Evolutionary conservation across 129 eudicot genomes (phyloP).

Genomic region (Pseudognaphalium luteoalbum): DNA sequence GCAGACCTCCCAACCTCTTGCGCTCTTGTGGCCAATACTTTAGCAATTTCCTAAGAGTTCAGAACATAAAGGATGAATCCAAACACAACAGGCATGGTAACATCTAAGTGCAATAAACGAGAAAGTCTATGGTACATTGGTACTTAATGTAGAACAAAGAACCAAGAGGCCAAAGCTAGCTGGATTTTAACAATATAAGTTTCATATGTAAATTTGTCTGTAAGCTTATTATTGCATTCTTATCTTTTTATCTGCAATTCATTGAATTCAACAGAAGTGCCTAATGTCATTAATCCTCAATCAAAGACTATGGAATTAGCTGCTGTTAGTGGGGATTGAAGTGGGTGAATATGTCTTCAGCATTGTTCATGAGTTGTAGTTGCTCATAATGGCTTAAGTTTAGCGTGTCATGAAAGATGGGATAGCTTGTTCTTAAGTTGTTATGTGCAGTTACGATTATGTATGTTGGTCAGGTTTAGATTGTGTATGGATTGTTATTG

Average conservation of each 20-base stretch:
- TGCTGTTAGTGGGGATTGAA: too few relatives aligned
- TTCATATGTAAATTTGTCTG: background rate
- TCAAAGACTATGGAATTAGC: background rate
- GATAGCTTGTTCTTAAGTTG: too few relatives aligned
- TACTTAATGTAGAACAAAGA: background rate
- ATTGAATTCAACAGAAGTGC: background rate
- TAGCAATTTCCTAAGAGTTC: constrained; percentile 65
- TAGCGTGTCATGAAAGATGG: too few relatives aligned
- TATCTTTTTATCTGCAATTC: too few relatives aligned
- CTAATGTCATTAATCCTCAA: background rate
- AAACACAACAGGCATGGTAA: background rate
- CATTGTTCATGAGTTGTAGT: too few relatives aligned
- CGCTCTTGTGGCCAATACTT: constrained; percentile 61
- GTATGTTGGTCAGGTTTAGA: too few relatives aligned
- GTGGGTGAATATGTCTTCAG: too few relatives aligned
- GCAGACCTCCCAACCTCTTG: constrained; percentile 73
- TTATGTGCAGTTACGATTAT: too few relatives aligned
- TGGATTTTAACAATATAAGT: background rate
- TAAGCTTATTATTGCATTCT: background rate
- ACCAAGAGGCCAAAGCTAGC: background rate
- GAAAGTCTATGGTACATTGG: background rate
- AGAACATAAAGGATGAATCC: constrained; percentile 2
- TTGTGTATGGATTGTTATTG: too few relatives aligned
- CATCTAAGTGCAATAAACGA: background rate
- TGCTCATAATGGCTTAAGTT: too few relatives aligned